A percentile compares a stretch with the other conserved stretches of the same genome.
Conservation (phyloP, 1,139 yeast species). For the Diutina ranongensis region DNA sequence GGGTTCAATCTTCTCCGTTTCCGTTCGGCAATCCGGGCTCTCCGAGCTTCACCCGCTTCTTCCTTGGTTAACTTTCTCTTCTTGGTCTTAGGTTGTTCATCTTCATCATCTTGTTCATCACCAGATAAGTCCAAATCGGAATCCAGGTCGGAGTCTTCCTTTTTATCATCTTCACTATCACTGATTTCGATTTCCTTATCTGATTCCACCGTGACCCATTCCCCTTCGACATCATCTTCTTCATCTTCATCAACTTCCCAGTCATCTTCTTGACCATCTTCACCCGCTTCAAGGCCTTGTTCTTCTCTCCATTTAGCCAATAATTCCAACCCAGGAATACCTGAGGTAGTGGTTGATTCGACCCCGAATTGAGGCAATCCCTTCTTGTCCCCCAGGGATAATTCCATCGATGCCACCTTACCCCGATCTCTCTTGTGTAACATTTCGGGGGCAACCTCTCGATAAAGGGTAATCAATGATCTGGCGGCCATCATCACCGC, state of each 20-base stretch:
- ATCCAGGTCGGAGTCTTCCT: slow-evolving; percentile 28
- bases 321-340: slow-evolving; percentile 84
- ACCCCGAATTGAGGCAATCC: slow-evolving; percentile 61
- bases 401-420: slow-evolving; percentile 72
- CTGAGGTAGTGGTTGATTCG: slow-evolving; percentile 44
- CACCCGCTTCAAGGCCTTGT: slow-evolving; percentile 10
- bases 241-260: slow-evolving; percentile 21
- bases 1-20: not conserved
- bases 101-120: slow-evolving; percentile 24
- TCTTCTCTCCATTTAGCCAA: slow-evolving; percentile 68
- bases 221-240: slow-evolving; percentile 42
- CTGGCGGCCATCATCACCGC: slow-evolving; percentile 93
- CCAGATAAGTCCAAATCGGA: slow-evolving; percentile 5
- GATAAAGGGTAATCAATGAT: slow-evolving; percentile 70
- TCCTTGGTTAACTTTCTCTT: slow-evolving; percentile 6
- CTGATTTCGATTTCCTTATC: slow-evolving; percentile 46
- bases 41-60: not conserved
- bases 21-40: slow-evolving; percentile 2
- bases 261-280: slow-evolving; percentile 42
- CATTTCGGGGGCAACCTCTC: slow-evolving; percentile 97
- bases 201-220: slow-evolving; percentile 48
- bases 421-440: slow-evolving; percentile 84
- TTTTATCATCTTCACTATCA: slow-evolving; percentile 35
- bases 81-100: slow-evolving; percentile 13
- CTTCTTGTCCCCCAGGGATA: slow-evolving; percentile 39